Conservation (phyloP, 2,329 filamentous ascomycete species). For the Aureobasidium mangrovei region DNA sequence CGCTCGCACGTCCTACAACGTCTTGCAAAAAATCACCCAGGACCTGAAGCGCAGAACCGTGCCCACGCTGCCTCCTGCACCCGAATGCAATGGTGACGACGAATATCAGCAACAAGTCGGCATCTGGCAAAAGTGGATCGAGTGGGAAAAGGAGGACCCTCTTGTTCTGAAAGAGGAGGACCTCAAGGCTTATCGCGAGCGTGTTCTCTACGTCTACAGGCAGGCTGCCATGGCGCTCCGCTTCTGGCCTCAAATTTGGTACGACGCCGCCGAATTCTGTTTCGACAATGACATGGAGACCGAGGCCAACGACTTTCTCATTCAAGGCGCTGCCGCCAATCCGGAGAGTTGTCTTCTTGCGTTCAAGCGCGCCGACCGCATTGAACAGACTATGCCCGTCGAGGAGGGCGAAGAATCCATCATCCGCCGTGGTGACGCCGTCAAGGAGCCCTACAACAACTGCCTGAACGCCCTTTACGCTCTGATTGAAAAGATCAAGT, state of each 20-base stretch:
- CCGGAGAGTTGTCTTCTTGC: slow-evolving; percentile 87
- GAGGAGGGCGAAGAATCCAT: slow-evolving; percentile 61
- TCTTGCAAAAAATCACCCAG: slow-evolving; percentile 79
- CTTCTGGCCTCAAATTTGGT: slow-evolving; percentile 95
- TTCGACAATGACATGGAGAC: slow-evolving; percentile 64
- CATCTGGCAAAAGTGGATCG: slow-evolving; percentile 88
- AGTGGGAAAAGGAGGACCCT: slow-evolving; percentile 91
- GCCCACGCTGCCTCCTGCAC: slow-evolving; percentile 70
- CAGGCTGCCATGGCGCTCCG: slow-evolving; percentile 87
- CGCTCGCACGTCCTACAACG: slow-evolving; percentile 79
- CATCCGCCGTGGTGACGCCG: slow-evolving; percentile 57
- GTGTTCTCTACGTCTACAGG: slow-evolving; percentile 84
- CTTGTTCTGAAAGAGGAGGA: slow-evolving; percentile 81
- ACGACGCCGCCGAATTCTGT: slow-evolving; percentile 88
- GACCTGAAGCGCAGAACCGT: slow-evolving; percentile 68
- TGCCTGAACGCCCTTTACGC: slow-evolving; percentile 83
- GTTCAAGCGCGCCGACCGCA: slow-evolving; percentile 78
- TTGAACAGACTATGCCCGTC: slow-evolving; percentile 68
- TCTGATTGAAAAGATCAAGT: slow-evolving; percentile 62
- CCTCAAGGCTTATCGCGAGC: slow-evolving; percentile 60
- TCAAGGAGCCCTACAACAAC: slow-evolving; percentile 75
- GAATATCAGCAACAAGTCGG: slow-evolving; percentile 79
- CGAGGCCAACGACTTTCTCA: slow-evolving; percentile 70
- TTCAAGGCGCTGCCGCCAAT: slow-evolving; percentile 77
- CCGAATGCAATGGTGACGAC: slow-evolving; percentile 76